These are phyloP conservation scores for Cymodocea nodosa DNA, from an alignment of 116 monocot species.

Conservation along the genomic window DNA sequence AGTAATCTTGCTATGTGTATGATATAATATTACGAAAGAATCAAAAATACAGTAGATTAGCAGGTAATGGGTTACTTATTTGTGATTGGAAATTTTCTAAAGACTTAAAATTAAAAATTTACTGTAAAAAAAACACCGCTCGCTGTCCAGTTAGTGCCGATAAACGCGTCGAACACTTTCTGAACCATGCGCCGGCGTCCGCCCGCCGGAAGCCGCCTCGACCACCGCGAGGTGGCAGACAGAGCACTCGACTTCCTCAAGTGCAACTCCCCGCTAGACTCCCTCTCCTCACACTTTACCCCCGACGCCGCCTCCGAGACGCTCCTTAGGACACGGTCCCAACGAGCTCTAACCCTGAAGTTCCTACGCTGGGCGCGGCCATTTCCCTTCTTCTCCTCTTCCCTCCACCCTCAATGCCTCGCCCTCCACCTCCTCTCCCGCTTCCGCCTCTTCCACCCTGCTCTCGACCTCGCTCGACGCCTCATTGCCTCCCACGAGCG, in stretches of 20 bases:
- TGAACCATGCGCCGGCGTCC: background rate
- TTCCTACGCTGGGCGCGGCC: constrained; percentile 21
- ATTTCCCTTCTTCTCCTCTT: constrained; percentile 22
- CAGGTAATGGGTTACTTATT: no score
- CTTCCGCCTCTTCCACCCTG: constrained; percentile 20
- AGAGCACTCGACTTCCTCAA: constrained; percentile 26
- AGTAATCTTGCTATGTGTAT: no score
- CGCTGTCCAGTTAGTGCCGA: no score
- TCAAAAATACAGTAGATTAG: no score
- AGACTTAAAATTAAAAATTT: no score
- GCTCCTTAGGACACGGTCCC: constrained; percentile 27
- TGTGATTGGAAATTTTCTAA: no score
- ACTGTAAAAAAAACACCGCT: no score
- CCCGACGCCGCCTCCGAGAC: constrained; percentile 26
- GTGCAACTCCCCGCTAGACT: constrained; percentile 10
- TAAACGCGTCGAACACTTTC: no score
- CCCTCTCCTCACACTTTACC: constrained; percentile 21
- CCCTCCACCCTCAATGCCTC: constrained; percentile 28
- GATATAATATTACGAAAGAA: no score
- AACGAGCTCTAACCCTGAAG: constrained; percentile 13
- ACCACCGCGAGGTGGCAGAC: constrained; percentile 18
- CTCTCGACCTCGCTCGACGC: constrained; percentile 22
- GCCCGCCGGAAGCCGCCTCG: background rate
- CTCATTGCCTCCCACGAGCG: constrained; percentile 10
- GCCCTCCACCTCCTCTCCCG: constrained; percentile 19